A percentile compares a stretch with the other conserved stretches of the same genome.
Conservation (phyloP, 495 filamentous ascomycete species). For the Penicillium daleae region DNA sequence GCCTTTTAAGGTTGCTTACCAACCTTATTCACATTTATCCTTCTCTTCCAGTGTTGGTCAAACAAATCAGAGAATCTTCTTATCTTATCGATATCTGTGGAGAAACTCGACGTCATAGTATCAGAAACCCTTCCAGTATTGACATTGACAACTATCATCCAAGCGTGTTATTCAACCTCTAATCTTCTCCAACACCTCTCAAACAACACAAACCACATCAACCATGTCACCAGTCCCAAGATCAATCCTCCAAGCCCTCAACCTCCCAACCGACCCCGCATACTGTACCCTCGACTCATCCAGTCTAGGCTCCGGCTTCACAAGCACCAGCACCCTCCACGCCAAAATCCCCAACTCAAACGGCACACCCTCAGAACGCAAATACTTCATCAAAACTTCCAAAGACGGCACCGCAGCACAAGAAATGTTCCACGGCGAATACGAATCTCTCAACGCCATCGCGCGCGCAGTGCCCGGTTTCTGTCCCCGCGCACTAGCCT, state of each 20-base stretch:
- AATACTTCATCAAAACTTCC: constrained; percentile 84
- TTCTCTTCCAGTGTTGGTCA: not conserved
- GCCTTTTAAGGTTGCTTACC: no score
- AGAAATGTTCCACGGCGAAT: constrained; percentile 86
- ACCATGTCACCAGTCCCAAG: constrained; percentile 51
- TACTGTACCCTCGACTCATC: constrained; percentile 58
- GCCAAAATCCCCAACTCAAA: constrained; percentile 43
- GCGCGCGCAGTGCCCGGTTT: constrained; percentile 69
- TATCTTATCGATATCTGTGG: constrained; percentile 13
- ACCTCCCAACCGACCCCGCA: constrained; percentile 56
- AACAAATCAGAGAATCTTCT: not conserved
- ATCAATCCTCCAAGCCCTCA: constrained; percentile 67
- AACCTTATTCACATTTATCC: not conserved
- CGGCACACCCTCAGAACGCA: constrained; percentile 55
- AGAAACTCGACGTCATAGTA: constrained; percentile 28
- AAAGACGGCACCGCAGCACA: constrained; percentile 59
- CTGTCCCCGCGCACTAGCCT: constrained; percentile 71
- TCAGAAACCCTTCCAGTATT: not conserved
- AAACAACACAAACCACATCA: not conserved
- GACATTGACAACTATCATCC: not conserved
- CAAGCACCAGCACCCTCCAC: constrained; percentile 71
- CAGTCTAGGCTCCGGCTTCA: constrained; percentile 73
- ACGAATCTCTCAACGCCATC: constrained; percentile 81
- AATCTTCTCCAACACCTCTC: not conserved
- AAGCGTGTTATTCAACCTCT: not conserved